Evolutionary conservation across 441 rosid species (phyloP).

Genomic region (Adansonia gregorii): DNA sequence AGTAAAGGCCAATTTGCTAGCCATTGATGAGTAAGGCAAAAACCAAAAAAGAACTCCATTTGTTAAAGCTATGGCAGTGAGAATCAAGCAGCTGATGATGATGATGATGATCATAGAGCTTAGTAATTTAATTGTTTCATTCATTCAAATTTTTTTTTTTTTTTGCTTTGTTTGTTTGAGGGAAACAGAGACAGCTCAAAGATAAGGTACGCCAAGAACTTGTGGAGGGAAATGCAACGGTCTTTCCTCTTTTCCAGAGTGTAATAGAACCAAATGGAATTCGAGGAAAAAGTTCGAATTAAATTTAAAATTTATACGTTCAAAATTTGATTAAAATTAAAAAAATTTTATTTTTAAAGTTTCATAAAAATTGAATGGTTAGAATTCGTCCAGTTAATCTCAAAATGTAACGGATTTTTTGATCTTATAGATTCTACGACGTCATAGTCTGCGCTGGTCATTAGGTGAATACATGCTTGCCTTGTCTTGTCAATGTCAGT

Average conservation of each 20-base stretch:
- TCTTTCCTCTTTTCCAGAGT: background rate
- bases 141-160: background rate
- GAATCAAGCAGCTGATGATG: background rate
- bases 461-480: no score
- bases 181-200: conserved; percentile 43
- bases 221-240: conserved; percentile 62
- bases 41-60: background rate
- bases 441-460: no score
- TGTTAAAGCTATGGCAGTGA: conserved; percentile 26
- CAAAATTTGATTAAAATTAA: no score
- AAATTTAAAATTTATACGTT: no score
- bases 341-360: no score
- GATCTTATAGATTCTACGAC: no score
- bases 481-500: no score
- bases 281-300: no score
- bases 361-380: no score
- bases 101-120: conserved; percentile 12
- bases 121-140: conserved; percentile 19
- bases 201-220: conserved; percentile 56
- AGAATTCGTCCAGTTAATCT: no score
- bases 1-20: conserved; percentile 56
- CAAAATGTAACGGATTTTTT: no score
- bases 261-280: no score
- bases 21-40: conserved; percentile 40
- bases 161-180: conserved; percentile 37